A percentile compares a stretch with the other conserved stretches of the same genome.
Conservation (phyloP, 805 yeast species). For the Blastobotrys robertii region DNA sequence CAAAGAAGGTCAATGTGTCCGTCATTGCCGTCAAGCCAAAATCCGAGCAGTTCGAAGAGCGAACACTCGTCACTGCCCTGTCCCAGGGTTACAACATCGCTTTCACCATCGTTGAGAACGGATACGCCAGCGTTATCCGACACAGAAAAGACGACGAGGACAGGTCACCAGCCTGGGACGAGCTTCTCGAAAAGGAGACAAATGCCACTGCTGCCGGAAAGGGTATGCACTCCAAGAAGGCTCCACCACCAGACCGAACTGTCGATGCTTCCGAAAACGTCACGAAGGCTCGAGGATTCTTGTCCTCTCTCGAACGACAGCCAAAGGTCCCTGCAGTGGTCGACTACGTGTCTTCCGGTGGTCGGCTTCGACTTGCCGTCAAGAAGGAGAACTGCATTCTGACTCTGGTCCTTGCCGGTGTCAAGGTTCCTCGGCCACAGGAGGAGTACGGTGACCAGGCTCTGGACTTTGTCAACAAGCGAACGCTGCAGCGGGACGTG, state of each 20-base stretch:
- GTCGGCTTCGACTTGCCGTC: conserved; percentile 52
- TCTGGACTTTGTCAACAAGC: conserved; percentile 41
- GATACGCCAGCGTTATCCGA: conserved; percentile 68
- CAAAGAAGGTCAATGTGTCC: conserved; percentile 52
- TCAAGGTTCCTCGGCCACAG: conserved; percentile 35
- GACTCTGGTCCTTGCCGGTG: conserved; percentile 68
- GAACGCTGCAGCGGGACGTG: conserved; percentile 63
- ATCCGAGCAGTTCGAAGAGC: conserved; percentile 51
- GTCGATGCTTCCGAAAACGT: conserved; percentile 75
- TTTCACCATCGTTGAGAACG: conserved; percentile 48
- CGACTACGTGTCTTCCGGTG: conserved; percentile 61
- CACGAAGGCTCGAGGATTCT: conserved; percentile 62
- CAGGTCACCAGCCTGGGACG: conserved; percentile 70
- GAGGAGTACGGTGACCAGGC: conserved; percentile 39
- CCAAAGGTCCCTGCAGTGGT: conserved; percentile 57
- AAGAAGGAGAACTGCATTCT: conserved; percentile 66
- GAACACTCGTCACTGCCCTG: conserved; percentile 54
- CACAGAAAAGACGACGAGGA: conserved; percentile 62
- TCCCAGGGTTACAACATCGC: conserved; percentile 51
- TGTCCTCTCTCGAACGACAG: conserved; percentile 60
- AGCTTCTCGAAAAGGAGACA: conserved; percentile 57
- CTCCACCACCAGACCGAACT: conserved; percentile 46
- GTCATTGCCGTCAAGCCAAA: conserved; percentile 59
- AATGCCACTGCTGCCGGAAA: conserved; percentile 44
- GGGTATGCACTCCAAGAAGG: conserved; percentile 54